Evolutionary conservation across 495 filamentous ascomycete genomes (phyloP).

Genomic region (Penicillium taxi): DNA sequence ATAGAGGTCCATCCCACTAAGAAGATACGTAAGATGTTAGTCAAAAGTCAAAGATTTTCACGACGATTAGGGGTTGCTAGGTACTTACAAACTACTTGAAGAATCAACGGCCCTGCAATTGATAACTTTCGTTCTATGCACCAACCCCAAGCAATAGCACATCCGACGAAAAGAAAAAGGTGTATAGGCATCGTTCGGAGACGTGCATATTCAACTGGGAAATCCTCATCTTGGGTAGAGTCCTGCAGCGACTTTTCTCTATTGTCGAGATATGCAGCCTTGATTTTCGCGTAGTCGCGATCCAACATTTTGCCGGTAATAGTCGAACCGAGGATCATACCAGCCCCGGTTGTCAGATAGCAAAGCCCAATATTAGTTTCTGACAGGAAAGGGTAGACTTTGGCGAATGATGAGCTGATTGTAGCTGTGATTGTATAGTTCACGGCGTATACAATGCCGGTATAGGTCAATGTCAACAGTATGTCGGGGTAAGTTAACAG

Average conservation of each 20-base stretch:
- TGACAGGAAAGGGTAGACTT: conserved; percentile 29
- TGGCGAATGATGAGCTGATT: conserved; percentile 45
- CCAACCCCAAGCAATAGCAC: no score
- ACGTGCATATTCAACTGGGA: conserved; percentile 44
- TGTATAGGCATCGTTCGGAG: conserved; percentile 35
- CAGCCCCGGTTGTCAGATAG: conserved; percentile 45
- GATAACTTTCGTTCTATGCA: no score
- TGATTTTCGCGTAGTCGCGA: conserved; percentile 12
- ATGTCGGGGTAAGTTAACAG: not conserved
- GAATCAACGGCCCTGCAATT: no score
- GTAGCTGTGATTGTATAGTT: conserved; percentile 47
- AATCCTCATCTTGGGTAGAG: conserved; percentile 7
- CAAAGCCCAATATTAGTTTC: conserved; percentile 44
- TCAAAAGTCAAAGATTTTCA: no score
- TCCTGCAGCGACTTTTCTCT: not conserved
- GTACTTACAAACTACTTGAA: no score
- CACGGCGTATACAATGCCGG: conserved; percentile 40
- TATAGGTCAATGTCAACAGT: conserved; percentile 16
- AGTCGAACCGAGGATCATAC: conserved; percentile 43
- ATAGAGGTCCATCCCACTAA: no score
- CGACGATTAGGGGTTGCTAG: no score
- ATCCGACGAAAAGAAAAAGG: conserved; percentile 25
- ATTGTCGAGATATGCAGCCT: conserved; percentile 1
- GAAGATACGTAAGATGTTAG: no score
- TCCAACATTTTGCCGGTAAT: conserved; percentile 30